Percentiles rank a stretch among this genome's conserved stretches.
Evolutionary conservation across 441 rosid species (phyloP).

Genomic region (Omphalea diandra): DNA sequence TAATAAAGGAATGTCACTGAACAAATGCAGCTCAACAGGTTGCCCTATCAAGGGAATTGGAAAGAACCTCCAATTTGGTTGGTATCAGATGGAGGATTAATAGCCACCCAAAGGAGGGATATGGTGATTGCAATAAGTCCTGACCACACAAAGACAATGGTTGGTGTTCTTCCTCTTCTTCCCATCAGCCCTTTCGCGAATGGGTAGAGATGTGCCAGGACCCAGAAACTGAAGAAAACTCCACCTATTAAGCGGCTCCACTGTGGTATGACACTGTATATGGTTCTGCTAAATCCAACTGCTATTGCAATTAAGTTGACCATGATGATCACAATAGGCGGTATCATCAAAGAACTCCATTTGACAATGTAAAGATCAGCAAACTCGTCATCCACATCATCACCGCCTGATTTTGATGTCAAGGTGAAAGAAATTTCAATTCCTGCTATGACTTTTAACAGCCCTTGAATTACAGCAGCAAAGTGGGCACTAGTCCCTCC

Average conservation of each 20-base stretch:
- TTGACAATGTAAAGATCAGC: slow-evolving; percentile 46
- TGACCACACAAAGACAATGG: slow-evolving; percentile 35
- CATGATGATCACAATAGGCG: background rate
- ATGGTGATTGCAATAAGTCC: slow-evolving; percentile 33
- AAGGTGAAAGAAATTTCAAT: slow-evolving; percentile 76
- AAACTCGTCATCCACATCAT: slow-evolving; percentile 57
- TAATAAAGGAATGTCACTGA: too few relatives aligned
- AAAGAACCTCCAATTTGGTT: slow-evolving; percentile 27
- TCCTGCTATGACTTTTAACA: slow-evolving; percentile 67
- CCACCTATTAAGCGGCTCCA: slow-evolving; percentile 34
- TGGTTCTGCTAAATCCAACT: slow-evolving; percentile 22
- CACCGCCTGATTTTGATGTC: slow-evolving; percentile 59
- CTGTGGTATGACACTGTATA: slow-evolving; percentile 27
- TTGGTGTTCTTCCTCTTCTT: slow-evolving; percentile 31
- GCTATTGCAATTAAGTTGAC: background rate
- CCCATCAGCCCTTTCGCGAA: slow-evolving; percentile 36
- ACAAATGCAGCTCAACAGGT: too few relatives aligned
- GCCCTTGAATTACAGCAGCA: slow-evolving; percentile 65
- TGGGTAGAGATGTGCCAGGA: slow-evolving; percentile 31
- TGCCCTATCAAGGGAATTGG: too few relatives aligned
- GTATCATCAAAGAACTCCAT: background rate
- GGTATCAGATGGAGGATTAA: slow-evolving; percentile 25
- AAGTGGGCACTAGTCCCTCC: slow-evolving; percentile 67
- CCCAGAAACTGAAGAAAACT: slow-evolving; percentile 35
- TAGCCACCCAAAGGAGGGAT: slow-evolving; percentile 33